Evolutionary conservation across 441 rosid species (phyloP).

Genomic region (Gossypium schwendimanii): DNA sequence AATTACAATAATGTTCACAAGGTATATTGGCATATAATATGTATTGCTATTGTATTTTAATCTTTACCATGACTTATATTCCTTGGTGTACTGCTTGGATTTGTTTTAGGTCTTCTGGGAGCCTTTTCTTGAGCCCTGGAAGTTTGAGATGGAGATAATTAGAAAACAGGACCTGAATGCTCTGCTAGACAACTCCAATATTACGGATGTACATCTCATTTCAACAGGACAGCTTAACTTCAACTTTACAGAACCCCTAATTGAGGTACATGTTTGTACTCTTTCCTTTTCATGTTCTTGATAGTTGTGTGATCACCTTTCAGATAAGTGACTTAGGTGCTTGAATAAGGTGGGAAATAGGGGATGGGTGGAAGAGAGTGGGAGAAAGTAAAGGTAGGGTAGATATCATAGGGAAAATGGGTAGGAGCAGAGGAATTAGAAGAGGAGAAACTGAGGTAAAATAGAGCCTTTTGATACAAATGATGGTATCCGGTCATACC

Average conservation of each 20-base stretch:
- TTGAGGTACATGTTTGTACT: constrained; percentile 53
- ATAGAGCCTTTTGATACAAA: not conserved
- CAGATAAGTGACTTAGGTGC: not conserved
- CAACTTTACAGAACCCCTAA: constrained; percentile 69
- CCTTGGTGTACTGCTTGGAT: constrained; percentile 20
- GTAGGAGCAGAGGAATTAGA: not conserved
- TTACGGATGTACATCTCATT: constrained; percentile 55
- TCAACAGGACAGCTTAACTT: constrained; percentile 68
- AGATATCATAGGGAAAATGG: constrained; percentile 1
- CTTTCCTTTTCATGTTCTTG: not conserved
- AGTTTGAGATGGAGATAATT: constrained; percentile 47
- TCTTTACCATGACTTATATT: constrained; percentile 8
- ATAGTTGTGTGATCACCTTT: not conserved
- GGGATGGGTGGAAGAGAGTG: not conserved
- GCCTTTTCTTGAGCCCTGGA: constrained; percentile 92
- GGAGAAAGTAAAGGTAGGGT: not conserved
- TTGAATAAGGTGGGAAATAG: not conserved
- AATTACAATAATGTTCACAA: constrained; percentile 84
- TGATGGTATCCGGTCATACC: not conserved
- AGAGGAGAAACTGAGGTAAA: not conserved
- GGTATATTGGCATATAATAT: constrained; percentile 33
- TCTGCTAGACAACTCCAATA: constrained; percentile 43
- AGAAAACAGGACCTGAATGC: constrained; percentile 48
- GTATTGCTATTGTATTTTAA: constrained; percentile 9
- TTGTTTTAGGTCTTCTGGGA: constrained; percentile 76